A percentile compares a stretch with the other conserved stretches of the same genome.
Conservation (phyloP, 768 basidiomycete genomes). For the Phaeotremella fagi region DNA sequence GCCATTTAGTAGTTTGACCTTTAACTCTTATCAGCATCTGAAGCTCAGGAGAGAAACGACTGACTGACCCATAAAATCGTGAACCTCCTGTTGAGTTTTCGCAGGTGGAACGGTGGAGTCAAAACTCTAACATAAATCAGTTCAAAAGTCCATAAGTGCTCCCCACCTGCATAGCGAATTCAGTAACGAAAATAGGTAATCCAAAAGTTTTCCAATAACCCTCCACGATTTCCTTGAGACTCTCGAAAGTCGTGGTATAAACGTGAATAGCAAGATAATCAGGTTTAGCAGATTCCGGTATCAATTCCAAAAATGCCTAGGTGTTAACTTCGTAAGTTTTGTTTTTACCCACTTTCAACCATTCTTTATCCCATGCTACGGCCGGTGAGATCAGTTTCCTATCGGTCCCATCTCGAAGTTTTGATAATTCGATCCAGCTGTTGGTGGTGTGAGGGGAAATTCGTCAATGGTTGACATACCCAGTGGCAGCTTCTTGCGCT, state of each 20-base stretch:
- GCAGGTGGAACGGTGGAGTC: slow-evolving; percentile 32
- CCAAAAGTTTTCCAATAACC: slow-evolving; percentile 21
- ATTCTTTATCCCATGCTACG: slow-evolving; percentile 23
- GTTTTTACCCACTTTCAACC: slow-evolving; percentile 27
- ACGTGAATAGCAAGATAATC: slow-evolving; percentile 35
- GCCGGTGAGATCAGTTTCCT: slow-evolving; percentile 34
- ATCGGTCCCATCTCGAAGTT: slow-evolving; percentile 11
- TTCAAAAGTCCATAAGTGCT: neutral
- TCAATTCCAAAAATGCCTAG: slow-evolving; percentile 26
- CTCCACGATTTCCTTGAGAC: slow-evolving; percentile 23
- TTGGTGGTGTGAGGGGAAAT: neutral
- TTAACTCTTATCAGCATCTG: neutral
- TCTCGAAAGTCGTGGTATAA: slow-evolving; percentile 42
- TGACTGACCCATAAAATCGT: slow-evolving; percentile 41
- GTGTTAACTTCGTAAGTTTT: neutral
- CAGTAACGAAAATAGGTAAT: slow-evolving; percentile 32
- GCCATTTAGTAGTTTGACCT: slow-evolving; percentile 41
- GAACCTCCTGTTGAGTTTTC: slow-evolving; percentile 31
- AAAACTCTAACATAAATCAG: slow-evolving; percentile 21
- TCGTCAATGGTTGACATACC: slow-evolving; percentile 5
- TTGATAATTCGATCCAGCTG: slow-evolving; percentile 32
- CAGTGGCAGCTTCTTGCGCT: slow-evolving; percentile 13
- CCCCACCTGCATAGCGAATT: slow-evolving; percentile 35
- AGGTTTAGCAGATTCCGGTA: slow-evolving; percentile 16
- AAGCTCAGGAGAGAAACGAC: neutral